Percentiles rank a stretch among this genome's conserved stretches.
These are phyloP conservation scores for Aspergillus indologenus DNA, from an alignment of 495 filamentous ascomycete genomes.

Conservation along the genomic window DNA sequence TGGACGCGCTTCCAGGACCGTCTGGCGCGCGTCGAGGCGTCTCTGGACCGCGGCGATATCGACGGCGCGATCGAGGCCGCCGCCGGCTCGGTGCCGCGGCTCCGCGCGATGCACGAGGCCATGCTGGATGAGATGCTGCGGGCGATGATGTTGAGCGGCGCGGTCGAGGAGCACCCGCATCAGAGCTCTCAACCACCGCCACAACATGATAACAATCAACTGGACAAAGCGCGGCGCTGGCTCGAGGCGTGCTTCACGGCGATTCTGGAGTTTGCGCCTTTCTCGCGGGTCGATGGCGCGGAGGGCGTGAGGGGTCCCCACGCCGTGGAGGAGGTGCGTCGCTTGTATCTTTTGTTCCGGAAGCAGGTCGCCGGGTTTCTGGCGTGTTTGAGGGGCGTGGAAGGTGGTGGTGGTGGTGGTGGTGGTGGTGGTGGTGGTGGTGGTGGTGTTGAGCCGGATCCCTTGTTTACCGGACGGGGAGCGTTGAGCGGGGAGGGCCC, in stretches of 20 bases:
- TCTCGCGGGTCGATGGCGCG: slow-evolving; percentile 44
- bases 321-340: slow-evolving; percentile 42
- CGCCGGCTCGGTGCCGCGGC: slow-evolving; percentile 52
- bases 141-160: slow-evolving; percentile 59
- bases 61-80: slow-evolving; percentile 54
- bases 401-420: no score
- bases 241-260: slow-evolving; percentile 50
- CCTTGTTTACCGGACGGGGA: slow-evolving; percentile 27
- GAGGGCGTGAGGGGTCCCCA: slow-evolving; percentile 30
- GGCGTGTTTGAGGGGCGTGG: slow-evolving; percentile 36
- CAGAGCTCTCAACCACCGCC: no score
- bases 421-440: no score
- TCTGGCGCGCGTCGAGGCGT: slow-evolving; percentile 59
- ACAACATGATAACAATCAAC: no score
- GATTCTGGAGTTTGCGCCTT: slow-evolving; percentile 65
- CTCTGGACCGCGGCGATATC: slow-evolving; percentile 46
- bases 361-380: slow-evolving; percentile 67
- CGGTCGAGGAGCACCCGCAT: slow-evolving; percentile 53
- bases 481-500: slow-evolving; percentile 29
- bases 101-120: slow-evolving; percentile 70
- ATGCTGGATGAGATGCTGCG: slow-evolving; percentile 79
- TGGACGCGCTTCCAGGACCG: slow-evolving; percentile 69
- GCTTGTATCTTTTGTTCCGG: slow-evolving; percentile 60
- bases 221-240: neutral
- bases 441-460: slow-evolving; percentile 39